Percentiles rank a stretch among this genome's conserved stretches.
Conservation (phyloP, 2,329 filamentous ascomycete species). For the Fusarium sp. region DNA sequence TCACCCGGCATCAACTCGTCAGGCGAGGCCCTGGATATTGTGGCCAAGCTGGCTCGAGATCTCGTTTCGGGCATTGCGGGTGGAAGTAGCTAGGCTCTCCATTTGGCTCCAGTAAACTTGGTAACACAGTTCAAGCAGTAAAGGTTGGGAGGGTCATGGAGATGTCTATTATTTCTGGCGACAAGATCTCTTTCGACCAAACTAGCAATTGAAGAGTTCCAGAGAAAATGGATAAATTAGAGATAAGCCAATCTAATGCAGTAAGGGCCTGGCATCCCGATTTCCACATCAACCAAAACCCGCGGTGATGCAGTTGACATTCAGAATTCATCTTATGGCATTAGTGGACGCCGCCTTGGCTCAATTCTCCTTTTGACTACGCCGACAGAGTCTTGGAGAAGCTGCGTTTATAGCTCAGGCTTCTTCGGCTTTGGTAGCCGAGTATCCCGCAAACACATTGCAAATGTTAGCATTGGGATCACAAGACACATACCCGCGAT, state of each 20-base stretch:
- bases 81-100: not conserved
- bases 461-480: not conserved
- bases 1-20: not conserved
- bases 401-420: not conserved
- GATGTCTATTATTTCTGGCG: too few species aligned
- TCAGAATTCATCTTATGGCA: not conserved
- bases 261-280: not conserved
- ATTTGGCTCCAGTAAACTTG: not conserved
- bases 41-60: not conserved
- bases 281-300: not conserved
- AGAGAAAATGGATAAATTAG: not conserved
- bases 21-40: not conserved
- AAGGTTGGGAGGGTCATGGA: too few species aligned
- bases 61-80: not conserved
- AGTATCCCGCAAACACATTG: not conserved
- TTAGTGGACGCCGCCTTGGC: not conserved
- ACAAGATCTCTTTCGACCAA: too few species aligned
- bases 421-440: not conserved
- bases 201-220: too few species aligned
- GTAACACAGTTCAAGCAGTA: too few species aligned
- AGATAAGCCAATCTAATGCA: not conserved
- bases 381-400: not conserved
- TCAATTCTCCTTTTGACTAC: not conserved
- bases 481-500: not conserved
- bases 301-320: not conserved